Evolutionary conservation across 345 rosid species (phyloP), one percentile per base, ranked within the genome.

Genomic region (Citrus inodora): DNA sequence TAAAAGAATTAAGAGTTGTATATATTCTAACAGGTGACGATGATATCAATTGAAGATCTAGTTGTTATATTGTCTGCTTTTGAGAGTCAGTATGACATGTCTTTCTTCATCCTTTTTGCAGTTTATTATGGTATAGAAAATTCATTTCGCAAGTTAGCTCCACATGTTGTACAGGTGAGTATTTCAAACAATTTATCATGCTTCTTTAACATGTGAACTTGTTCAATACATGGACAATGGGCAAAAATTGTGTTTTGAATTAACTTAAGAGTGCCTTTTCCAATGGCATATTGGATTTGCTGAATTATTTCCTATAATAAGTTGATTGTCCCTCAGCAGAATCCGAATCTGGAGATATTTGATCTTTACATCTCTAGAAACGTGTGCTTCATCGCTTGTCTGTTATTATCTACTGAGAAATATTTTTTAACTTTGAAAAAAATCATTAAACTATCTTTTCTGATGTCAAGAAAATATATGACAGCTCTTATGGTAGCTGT

Each of bases 81-180:
- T n/a, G 66, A 65, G 48, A 58, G 58, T 80, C 78, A 82, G 37
- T 48, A 10, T 74, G 66, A 17, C 65, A 27, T 58, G 62, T 46
- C 37, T 46, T 73, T 77, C 28, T 79, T 71, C 76, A 65, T 80
- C 74, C 24, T 27, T 35, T 71, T 78, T 80, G 84, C 97, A 92
- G 99, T 87, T 82, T 90, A 94, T 86, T 94, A 92, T 70, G 94
- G 94, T 11, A 73, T 94, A 61, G 97, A 90, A 38, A 89, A 89
- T 73, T 87, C 97, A 80, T 85, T 92, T 77, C 71, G 82, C 70
- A 84, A 90, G 76, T 87, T 94, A 84, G 91, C 94, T 77, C 97
- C 97, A 32, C 87, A 84, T 68, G 82, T 92, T 79, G 85, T 90
- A 58, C 98, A 96, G 91, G 99, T 83, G 73, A 73, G 89, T 83